Percentiles rank a stretch among this genome's conserved stretches.
Conservation (phyloP, 495 filamentous ascomycete species). For the Friedmanniomyces endolithicus region DNA sequence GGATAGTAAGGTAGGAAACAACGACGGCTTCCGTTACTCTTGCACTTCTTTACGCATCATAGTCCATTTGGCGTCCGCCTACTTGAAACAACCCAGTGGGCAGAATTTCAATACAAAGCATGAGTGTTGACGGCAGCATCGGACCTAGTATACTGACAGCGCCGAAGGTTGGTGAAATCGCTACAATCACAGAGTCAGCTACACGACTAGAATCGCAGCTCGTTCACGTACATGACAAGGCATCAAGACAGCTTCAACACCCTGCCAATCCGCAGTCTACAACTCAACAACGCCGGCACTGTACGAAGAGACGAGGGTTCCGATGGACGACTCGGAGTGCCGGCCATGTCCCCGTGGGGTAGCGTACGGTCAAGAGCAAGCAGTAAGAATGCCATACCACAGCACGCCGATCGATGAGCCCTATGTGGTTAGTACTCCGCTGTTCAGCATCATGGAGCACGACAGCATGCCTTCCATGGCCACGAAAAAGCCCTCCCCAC, state of each 20-base stretch:
- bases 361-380: background rate
- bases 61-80: too few relatives aligned
- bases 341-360: background rate
- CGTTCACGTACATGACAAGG: too few relatives aligned
- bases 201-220: too few relatives aligned
- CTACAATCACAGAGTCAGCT: background rate
- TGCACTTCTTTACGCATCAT: too few relatives aligned
- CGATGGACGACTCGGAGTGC: too few relatives aligned
- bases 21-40: too few relatives aligned
- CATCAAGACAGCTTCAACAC: too few relatives aligned
- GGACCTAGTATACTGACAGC: background rate
- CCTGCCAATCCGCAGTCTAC: too few relatives aligned
- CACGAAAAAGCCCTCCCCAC: background rate
- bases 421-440: background rate
- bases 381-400: background rate
- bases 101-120: background rate
- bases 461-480: background rate
- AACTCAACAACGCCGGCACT: too few relatives aligned
- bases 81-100: background rate
- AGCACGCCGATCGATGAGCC: background rate
- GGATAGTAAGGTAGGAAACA: too few relatives aligned
- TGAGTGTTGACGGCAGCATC: background rate
- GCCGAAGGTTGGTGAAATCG: background rate
- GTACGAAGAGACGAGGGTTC: too few relatives aligned
- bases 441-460: constrained; percentile 16